Base-by-base conservation (phyloP, 495 filamentous ascomycete species). In the Hypoxylon subgilvum region DNA sequence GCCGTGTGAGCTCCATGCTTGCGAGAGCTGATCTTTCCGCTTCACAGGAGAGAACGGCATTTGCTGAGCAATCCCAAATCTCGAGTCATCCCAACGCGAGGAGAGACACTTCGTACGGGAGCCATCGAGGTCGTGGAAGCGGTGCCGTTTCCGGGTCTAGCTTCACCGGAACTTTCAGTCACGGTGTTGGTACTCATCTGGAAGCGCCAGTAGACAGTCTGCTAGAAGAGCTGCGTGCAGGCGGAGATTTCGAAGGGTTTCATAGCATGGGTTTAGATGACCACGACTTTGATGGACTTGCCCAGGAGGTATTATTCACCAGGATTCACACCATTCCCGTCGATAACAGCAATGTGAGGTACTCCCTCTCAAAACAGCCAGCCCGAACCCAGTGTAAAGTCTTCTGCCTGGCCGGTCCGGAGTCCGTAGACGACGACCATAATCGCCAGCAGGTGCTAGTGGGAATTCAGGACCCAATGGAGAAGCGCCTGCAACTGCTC, bases 1-100 rank as follows among this genome's bases (percentile, higher is more conserved):
- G 94, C 23, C 82, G 94, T 22, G 91, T 97, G 16, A 97, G 94
- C 71, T 97, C 94, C 28, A 77, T 97, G 54, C 82, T 97, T 45
- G 89, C 94, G n/a, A 81, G 93, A 60, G 88, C 92, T 16, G 93
- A 97, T 67, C 75, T 97, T 9, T 93, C 90, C 0, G 86, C 79
- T 18, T 81, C 83, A 16, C 88, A 91, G 40, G 90, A 92, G 49
- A 81, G 88, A 45, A 77, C 86, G 2, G 82, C 84, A 14, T 94
- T 93, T 65, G 80, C 83, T 9, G 90, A 92, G 44, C 83, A 88
- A 77, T 77, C 50, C 76, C 79, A 67, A 25, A 80, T 73, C 52
- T 61, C 72, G 22, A 49, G 74, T 74, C 70, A 81, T 76, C 14
- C 78, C 64, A 22, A 70, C 71, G n/a, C 75, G 78, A 55, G 77